These are phyloP conservation scores for Coemansia guatemalensis DNA, from an alignment of 192 early-diverging fungal genomes.

Conservation along the genomic window DNA sequence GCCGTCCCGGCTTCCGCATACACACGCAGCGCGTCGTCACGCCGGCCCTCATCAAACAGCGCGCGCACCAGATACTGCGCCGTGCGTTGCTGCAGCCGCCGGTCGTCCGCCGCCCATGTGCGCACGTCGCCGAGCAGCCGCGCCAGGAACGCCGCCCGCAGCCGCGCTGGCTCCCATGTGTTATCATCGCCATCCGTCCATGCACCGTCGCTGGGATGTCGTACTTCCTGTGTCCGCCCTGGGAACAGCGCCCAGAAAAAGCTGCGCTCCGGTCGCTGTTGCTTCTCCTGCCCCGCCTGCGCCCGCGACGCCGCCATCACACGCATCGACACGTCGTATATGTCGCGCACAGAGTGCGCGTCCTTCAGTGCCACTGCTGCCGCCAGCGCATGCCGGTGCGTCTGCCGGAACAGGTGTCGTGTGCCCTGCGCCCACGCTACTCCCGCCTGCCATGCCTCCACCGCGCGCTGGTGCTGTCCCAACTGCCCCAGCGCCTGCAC, in stretches of 20 bases:
- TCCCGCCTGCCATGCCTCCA: conserved; percentile 22
- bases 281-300: background rate
- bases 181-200: conserved; percentile 2
- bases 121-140: conserved; percentile 10
- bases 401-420: conserved; percentile 31
- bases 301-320: conserved; percentile 7
- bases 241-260: conserved; percentile 27
- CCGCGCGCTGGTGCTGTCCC: conserved; percentile 7
- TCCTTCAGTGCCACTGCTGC: conserved; percentile 31
- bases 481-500: conserved; percentile 18
- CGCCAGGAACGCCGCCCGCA: conserved; percentile 32
- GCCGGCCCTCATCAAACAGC: conserved; percentile 26
- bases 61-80: conserved; percentile 28
- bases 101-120: background rate
- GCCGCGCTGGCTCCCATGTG: conserved; percentile 29
- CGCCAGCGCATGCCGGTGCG: conserved; percentile 30
- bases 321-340: conserved; percentile 19
- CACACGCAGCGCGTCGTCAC: conserved; percentile 10
- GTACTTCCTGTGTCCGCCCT: background rate
- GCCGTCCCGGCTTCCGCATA: conserved; percentile 10
- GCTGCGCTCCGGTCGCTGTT: background rate
- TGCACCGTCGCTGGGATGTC: background rate
- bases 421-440: background rate
- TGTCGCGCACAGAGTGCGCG: conserved; percentile 11
- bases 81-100: conserved; percentile 11